These are phyloP conservation scores for Mycena vulgaris DNA, from an alignment of 768 basidiomycete species.

Conservation along the genomic window DNA sequence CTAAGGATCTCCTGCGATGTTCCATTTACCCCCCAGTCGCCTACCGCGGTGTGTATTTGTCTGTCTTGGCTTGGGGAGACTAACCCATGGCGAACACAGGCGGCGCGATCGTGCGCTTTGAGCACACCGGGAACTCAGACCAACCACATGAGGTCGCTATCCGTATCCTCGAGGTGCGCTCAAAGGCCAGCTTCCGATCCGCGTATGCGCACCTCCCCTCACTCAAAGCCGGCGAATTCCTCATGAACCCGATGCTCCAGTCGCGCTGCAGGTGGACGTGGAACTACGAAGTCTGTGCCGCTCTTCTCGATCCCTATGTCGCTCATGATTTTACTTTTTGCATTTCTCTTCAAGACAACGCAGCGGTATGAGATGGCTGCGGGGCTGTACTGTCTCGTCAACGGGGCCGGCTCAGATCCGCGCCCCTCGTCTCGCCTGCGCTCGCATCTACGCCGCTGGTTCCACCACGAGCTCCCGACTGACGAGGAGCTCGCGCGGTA, in stretches of 20 bases:
- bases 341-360: too few relatives aligned
- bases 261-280: not conserved
- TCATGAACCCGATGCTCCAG: not conserved
- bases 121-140: not conserved
- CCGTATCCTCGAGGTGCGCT: constrained; percentile 1
- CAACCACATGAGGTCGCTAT: not conserved
- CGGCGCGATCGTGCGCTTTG: not conserved
- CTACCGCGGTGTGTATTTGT: not conserved
- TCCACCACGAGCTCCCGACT: not conserved
- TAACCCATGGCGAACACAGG: not conserved
- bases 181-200: not conserved
- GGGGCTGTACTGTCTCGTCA: not conserved
- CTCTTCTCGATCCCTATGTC: not conserved
- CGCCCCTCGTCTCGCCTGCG: not conserved
- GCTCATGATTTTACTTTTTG: not conserved
- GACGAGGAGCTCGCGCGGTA: not conserved
- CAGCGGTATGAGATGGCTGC: not conserved
- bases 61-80: too few relatives aligned
- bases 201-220: not conserved
- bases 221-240: not conserved
- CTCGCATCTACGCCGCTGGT: not conserved
- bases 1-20: not conserved
- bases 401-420: not conserved
- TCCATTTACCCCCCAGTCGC: not conserved
- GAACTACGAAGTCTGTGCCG: not conserved